Evolutionary conservation across 164 flowering plant genomes (phyloP).

Genomic region (Macadamia tetraphylla): DNA sequence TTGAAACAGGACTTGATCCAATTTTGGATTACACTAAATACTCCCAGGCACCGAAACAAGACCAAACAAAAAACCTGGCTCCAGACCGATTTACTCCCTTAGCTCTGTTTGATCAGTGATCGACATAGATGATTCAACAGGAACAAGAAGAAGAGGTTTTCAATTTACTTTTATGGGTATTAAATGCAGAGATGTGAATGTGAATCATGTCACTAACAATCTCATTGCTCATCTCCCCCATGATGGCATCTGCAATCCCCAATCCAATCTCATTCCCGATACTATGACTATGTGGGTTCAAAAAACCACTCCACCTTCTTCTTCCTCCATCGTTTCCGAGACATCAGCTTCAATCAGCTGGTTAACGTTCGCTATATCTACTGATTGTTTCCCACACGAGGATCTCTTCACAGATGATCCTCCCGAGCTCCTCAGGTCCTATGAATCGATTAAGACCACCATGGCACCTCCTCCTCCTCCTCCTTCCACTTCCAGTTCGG

Average conservation of each 20-base stretch:
- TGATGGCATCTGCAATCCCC: slow-evolving; percentile 34
- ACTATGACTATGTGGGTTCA: slow-evolving; percentile 12
- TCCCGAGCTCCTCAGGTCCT: slow-evolving; percentile 35
- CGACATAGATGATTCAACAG: too few species aligned
- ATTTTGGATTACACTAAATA: too few species aligned
- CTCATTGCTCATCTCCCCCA: slow-evolving; percentile 32
- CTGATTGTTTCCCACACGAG: slow-evolving; percentile 25
- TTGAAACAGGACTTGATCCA: too few species aligned
- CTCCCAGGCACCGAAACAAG: too few species aligned
- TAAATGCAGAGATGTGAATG: not conserved
- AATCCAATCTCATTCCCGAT: slow-evolving; percentile 18
- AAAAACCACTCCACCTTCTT: slow-evolving; percentile 19
- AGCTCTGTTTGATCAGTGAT: too few species aligned
- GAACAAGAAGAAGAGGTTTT: too few species aligned
- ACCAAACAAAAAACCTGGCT: too few species aligned
- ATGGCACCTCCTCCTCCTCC: not conserved
- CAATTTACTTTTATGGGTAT: too few species aligned
- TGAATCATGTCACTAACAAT: slow-evolving; percentile 22
- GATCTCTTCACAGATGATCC: slow-evolving; percentile 27
- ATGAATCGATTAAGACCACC: slow-evolving; percentile 1
- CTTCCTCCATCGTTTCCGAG: slow-evolving; percentile 19
- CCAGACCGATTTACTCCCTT: too few species aligned
- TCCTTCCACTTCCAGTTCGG: not conserved
- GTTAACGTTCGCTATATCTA: slow-evolving; percentile 23
- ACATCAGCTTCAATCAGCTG: slow-evolving; percentile 22